Conservation (phyloP, 495 filamentous ascomycete genomes). For the Trichoderma gamsii region DNA sequence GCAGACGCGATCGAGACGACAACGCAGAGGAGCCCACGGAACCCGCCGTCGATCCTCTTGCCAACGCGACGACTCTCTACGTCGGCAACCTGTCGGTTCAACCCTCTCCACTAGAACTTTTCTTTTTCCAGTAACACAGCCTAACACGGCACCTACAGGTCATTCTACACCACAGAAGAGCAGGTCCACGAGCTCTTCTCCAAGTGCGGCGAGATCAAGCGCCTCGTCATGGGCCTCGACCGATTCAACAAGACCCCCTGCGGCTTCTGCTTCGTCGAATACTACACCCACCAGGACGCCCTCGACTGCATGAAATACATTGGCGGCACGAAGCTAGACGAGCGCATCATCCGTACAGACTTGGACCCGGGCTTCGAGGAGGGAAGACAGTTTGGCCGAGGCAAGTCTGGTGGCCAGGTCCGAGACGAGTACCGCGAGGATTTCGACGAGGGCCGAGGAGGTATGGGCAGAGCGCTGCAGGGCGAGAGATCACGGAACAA, state of each 20-base stretch:
- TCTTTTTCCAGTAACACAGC: not conserved
- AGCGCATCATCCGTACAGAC: constrained; percentile 94
- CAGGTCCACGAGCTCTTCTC: constrained; percentile 96
- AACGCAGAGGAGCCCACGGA: constrained; percentile 48
- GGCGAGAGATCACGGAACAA: constrained; percentile 55
- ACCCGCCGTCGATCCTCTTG: constrained; percentile 63
- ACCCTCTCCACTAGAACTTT: constrained; percentile 11
- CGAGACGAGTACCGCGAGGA: constrained; percentile 96
- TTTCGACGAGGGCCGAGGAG: constrained; percentile 89
- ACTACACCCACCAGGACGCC: constrained; percentile 94
- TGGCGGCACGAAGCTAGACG: constrained; percentile 96
- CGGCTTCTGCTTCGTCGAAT: constrained; percentile 99
- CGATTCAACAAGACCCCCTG: constrained; percentile 95
- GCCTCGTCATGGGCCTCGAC: constrained; percentile 96
- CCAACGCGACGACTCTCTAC: constrained; percentile 88
- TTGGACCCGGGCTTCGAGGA: constrained; percentile 93
- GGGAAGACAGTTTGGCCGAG: constrained; percentile 82
- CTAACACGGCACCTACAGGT: constrained; percentile 47
- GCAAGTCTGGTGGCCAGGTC: constrained; percentile 94
- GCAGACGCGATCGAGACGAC: constrained; percentile 53
- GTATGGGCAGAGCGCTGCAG: constrained; percentile 59
- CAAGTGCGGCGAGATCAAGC: constrained; percentile 97
- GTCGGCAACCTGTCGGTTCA: constrained; percentile 85
- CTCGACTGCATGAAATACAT: constrained; percentile 98
- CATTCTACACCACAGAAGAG: constrained; percentile 99